A percentile compares a stretch with the other conserved stretches of the same genome.
These are phyloP conservation scores for Gnomoniopsis sp. DNA, from an alignment of 2,329 filamentous ascomycete species.

Conservation along the genomic window DNA sequence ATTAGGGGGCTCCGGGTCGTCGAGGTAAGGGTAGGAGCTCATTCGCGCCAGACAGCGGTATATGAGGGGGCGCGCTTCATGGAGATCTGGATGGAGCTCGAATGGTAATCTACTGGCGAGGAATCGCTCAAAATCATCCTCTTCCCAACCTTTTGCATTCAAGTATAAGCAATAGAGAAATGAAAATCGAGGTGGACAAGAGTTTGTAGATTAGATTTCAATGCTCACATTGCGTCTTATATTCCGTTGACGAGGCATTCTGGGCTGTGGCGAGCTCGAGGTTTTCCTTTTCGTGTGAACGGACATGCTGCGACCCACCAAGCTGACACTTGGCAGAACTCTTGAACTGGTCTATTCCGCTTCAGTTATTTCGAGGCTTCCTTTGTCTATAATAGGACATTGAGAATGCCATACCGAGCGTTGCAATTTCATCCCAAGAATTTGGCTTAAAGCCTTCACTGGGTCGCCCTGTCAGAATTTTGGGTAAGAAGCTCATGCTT, in stretches of 20 bases:
- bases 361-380: background rate
- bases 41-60: background rate
- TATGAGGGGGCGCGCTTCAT: background rate
- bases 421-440: background rate
- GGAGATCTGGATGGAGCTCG: background rate
- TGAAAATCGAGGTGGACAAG: background rate
- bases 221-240: background rate
- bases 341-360: background rate
- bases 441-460: background rate
- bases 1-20: background rate
- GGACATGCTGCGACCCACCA: background rate
- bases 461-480: background rate
- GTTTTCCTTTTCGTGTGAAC: background rate
- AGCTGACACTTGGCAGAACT: background rate
- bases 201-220: background rate
- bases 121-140: background rate
- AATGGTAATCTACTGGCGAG: background rate
- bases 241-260: background rate
- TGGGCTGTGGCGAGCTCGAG: background rate
- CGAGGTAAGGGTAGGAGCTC: background rate
- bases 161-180: background rate
- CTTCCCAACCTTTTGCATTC: background rate
- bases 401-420: background rate
- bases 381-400: background rate
- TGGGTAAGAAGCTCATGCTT: background rate